Percentiles rank a stretch among this genome's conserved stretches.
phyloP scores from a whole-genome alignment of 352 stramenopile species.

The Phytophthora agathidicida region DNA sequence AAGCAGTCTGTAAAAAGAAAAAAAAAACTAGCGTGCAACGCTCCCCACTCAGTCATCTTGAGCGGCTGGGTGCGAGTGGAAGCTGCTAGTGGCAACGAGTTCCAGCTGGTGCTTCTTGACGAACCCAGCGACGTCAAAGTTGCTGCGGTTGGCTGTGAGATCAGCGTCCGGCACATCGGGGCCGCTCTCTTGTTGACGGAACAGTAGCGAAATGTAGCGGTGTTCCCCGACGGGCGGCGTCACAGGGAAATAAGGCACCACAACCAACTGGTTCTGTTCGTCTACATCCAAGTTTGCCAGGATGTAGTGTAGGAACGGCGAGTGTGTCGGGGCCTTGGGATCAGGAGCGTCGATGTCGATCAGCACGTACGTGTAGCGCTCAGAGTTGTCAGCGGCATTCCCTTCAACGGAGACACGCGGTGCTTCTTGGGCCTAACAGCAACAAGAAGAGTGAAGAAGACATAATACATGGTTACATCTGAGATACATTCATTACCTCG shows the following conservation, averaged over 20 bases:
- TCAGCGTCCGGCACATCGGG: conserved; percentile 12
- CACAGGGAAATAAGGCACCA: conserved; percentile 71
- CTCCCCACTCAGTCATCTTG: conserved; percentile 18
- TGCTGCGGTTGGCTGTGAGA: conserved; percentile 42
- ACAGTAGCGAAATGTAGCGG: conserved; percentile 64
- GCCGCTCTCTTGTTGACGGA: conserved; percentile 32
- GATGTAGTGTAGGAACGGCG: conserved; percentile 79
- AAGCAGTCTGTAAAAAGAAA: conserved; percentile 9
- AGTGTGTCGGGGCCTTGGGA: conserved; percentile 53
- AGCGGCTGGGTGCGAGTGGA: conserved; percentile 45
- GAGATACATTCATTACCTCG: conserved; percentile 25
- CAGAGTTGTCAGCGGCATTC: conserved; percentile 1
- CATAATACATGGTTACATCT: conserved; percentile 1
- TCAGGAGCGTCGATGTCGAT: conserved; percentile 75
- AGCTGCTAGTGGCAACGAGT: conserved; percentile 39
- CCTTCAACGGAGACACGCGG: conserved; percentile 38
- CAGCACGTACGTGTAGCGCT: conserved; percentile 65
- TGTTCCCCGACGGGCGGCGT: conserved; percentile 55
- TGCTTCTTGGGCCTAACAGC: conserved; percentile 32
- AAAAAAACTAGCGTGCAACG: background rate
- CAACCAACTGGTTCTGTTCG: conserved; percentile 13
- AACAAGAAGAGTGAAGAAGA: background rate
- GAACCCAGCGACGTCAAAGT: conserved; percentile 59
- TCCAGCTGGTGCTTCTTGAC: conserved; percentile 35
- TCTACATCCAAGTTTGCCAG: conserved; percentile 32